phyloP scores from a whole-genome alignment of 148 eudicot species.

The Silene latifolia region DNA sequence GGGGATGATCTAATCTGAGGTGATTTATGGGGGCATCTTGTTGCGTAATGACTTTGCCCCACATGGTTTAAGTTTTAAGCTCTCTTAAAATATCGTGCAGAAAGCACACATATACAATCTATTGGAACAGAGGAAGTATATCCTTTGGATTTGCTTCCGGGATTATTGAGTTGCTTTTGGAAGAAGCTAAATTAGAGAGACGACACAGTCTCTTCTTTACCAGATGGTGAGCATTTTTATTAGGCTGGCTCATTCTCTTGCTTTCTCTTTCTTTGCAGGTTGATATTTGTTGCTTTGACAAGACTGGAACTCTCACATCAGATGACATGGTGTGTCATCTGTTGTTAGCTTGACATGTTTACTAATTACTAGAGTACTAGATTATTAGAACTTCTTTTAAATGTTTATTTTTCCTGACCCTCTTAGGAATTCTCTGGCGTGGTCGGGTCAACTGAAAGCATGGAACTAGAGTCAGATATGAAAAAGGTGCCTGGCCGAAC shows the following conservation, averaged over 20 bases:
- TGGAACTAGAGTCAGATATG: slow-evolving; percentile 68
- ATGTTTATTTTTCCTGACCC: slow-evolving; percentile 7
- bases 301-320: slow-evolving; percentile 95
- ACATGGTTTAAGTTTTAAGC: too few species aligned
- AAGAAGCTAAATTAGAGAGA: not conserved
- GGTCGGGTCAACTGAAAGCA: slow-evolving; percentile 73
- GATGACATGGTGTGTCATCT: slow-evolving; percentile 89
- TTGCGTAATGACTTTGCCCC: too few species aligned
- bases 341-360: slow-evolving; percentile 1
- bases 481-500: slow-evolving; percentile 63
- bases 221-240: not conserved
- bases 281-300: slow-evolving; percentile 98
- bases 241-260: not conserved
- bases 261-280: slow-evolving; percentile 49
- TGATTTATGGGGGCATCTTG: too few species aligned
- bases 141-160: not conserved
- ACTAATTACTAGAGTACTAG: not conserved
- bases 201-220: not conserved
- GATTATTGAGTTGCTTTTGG: too few species aligned
- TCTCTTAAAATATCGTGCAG: too few species aligned
- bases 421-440: slow-evolving; percentile 92
- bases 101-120: too few species aligned
- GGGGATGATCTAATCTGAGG: too few species aligned
- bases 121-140: not conserved
- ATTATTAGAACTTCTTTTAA: not conserved